A percentile compares a stretch with the other conserved stretches of the same genome.
Evolutionary conservation across 2,329 filamentous ascomycete species (phyloP).

Genomic region (Cytospora piceicola): DNA sequence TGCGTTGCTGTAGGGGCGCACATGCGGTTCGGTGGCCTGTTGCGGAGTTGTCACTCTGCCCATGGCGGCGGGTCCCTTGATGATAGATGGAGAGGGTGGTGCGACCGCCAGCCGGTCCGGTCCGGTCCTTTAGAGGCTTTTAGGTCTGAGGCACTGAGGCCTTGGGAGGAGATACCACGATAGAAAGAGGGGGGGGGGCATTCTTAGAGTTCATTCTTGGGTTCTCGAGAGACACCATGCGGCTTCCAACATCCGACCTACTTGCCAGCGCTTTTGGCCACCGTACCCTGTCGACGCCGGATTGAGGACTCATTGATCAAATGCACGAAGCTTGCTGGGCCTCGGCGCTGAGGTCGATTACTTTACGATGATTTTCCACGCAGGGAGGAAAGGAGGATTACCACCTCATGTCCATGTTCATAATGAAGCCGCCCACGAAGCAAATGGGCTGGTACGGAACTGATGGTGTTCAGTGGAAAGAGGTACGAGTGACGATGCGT

Average conservation of each 20-base stretch:
- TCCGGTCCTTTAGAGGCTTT: not conserved
- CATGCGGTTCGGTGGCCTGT: not conserved
- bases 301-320: not conserved
- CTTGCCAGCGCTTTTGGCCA: conserved; percentile 18
- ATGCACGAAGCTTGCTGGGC: not conserved
- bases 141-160: not conserved
- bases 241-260: conserved; percentile 27
- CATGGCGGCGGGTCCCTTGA: not conserved
- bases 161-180: conserved; percentile 16
- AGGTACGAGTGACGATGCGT: conserved; percentile 10
- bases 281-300: conserved; percentile 18
- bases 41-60: too few species aligned
- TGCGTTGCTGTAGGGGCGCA: conserved; percentile 12
- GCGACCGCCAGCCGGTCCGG: not conserved
- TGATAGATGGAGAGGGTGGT: not conserved
- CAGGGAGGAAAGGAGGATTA: not conserved
- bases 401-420: conserved; percentile 12
- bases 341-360: not conserved
- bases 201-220: conserved; percentile 24
- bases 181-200: conserved; percentile 18
- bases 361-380: not conserved
- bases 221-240: conserved; percentile 16
- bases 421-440: not conserved
- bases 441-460: not conserved
- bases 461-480: conserved; percentile 8